These are phyloP conservation scores for Reutealis trisperma DNA, from an alignment of 345 rosid genomes.

Conservation along the genomic window DNA sequence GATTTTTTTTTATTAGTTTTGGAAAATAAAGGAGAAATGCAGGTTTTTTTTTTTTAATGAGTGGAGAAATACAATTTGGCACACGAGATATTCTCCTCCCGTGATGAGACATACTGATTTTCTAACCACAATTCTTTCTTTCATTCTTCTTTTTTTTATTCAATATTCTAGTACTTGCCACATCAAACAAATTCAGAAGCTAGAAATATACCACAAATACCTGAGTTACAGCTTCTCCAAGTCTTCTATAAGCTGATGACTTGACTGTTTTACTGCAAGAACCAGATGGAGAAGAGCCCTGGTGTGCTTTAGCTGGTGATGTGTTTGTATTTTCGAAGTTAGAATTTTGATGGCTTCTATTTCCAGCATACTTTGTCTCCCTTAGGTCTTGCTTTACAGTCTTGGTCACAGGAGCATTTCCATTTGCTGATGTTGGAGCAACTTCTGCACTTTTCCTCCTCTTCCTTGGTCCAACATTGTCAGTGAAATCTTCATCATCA, in stretches of 20 bases:
- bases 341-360: constrained; percentile 26
- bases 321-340: constrained; percentile 27
- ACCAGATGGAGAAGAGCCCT: constrained; percentile 29
- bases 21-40: not conserved
- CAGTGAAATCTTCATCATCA: constrained; percentile 69
- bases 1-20: not conserved
- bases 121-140: not conserved
- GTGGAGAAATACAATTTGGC: not conserved
- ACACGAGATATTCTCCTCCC: not conserved
- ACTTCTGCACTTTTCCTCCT: constrained; percentile 33
- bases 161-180: not conserved
- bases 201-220: constrained; percentile 35
- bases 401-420: constrained; percentile 21
- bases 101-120: not conserved
- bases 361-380: constrained; percentile 24
- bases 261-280: constrained; percentile 26
- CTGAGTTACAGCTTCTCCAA: constrained; percentile 61
- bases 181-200: constrained; percentile 9
- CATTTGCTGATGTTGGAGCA: constrained; percentile 36
- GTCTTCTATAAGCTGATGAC: constrained; percentile 45
- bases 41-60: not conserved
- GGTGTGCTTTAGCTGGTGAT: constrained; percentile 20
- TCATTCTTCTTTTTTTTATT: too few species aligned
- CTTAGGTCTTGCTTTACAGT: constrained; percentile 26
- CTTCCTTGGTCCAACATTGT: constrained; percentile 37